A percentile compares a stretch with the other conserved stretches of the same genome.
These are phyloP conservation scores for Chlamydomonas reinhardtii DNA, from an alignment of 163 green algal species.

Conservation along the genomic window DNA sequence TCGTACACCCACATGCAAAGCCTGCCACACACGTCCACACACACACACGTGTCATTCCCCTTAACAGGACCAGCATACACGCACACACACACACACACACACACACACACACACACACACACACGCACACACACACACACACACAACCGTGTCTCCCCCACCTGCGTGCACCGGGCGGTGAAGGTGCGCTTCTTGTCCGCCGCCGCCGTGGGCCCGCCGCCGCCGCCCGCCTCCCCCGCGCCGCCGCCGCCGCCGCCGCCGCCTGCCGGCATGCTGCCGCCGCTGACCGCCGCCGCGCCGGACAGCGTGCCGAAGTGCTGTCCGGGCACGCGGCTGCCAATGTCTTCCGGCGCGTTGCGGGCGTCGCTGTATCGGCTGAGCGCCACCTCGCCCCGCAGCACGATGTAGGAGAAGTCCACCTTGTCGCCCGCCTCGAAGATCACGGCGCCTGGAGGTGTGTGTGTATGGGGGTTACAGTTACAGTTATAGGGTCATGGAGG, in stretches of 20 bases:
- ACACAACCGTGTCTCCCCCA: not conserved
- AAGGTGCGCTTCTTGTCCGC: slow-evolving; percentile 51
- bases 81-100: no score
- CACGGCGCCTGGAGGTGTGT: slow-evolving; percentile 14
- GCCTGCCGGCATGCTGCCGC: not conserved
- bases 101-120: no score
- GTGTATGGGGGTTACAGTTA: no score
- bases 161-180: slow-evolving; percentile 30
- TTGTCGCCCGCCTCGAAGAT: slow-evolving; percentile 59
- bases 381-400: slow-evolving; percentile 42
- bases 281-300: not conserved
- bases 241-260: not conserved
- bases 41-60: no score
- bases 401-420: slow-evolving; percentile 58
- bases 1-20: no score
- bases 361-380: slow-evolving; percentile 26
- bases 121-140: no score
- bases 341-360: not conserved
- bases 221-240: not conserved
- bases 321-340: slow-evolving; percentile 1
- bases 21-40: no score
- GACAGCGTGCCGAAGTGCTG: slow-evolving; percentile 59
- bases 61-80: no score
- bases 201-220: not conserved
- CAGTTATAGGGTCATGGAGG: no score